Evolutionary conservation across 352 stramenopile genomes (phyloP).

Genomic region (Globisporangium megalacanthum): DNA sequence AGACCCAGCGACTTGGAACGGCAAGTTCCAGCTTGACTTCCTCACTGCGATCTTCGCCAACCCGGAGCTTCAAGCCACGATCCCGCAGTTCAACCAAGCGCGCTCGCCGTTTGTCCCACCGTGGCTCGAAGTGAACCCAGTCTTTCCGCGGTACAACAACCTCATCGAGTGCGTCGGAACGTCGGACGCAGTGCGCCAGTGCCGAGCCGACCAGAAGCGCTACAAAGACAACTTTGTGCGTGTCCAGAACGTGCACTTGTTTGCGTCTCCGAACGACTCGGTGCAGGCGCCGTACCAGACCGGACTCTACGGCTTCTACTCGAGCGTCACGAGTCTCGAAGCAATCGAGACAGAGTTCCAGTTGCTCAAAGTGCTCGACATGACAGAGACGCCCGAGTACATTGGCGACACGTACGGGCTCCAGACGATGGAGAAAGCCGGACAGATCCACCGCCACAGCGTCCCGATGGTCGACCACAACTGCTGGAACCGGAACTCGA

Average conservation of each 20-base stretch:
- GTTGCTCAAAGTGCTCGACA: slow-evolving; percentile 15
- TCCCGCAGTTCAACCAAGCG: slow-evolving; percentile 15
- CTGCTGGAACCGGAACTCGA: slow-evolving; percentile 19
- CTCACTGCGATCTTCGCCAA: slow-evolving; percentile 5
- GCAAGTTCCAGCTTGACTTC: slow-evolving; percentile 15
- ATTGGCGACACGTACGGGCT: slow-evolving; percentile 19
- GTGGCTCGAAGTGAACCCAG: slow-evolving; percentile 12
- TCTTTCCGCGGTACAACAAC: slow-evolving; percentile 14
- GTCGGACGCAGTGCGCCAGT: not conserved
- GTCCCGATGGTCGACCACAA: slow-evolving; percentile 18
- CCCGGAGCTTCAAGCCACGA: slow-evolving; percentile 7
- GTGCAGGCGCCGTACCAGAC: slow-evolving; percentile 15
- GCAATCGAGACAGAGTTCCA: slow-evolving; percentile 5
- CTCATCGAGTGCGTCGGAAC: slow-evolving; percentile 6
- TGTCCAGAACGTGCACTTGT: slow-evolving; percentile 13
- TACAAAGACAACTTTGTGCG: slow-evolving; percentile 22
- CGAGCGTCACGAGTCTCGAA: slow-evolving; percentile 2
- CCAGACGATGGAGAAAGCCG: slow-evolving; percentile 14
- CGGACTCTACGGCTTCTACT: slow-evolving; percentile 12
- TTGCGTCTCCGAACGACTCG: slow-evolving; percentile 13
- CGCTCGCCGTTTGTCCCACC: slow-evolving; percentile 13
- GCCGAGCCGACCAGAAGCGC: slow-evolving; percentile 11
- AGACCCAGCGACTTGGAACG: slow-evolving; percentile 3
- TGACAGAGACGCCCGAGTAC: slow-evolving; percentile 19
- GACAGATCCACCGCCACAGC: slow-evolving; percentile 7